A percentile compares a stretch with the other conserved stretches of the same genome.
These are phyloP conservation scores for Posidonia oceanica DNA, from an alignment of 116 monocot genomes.

Conservation along the genomic window DNA sequence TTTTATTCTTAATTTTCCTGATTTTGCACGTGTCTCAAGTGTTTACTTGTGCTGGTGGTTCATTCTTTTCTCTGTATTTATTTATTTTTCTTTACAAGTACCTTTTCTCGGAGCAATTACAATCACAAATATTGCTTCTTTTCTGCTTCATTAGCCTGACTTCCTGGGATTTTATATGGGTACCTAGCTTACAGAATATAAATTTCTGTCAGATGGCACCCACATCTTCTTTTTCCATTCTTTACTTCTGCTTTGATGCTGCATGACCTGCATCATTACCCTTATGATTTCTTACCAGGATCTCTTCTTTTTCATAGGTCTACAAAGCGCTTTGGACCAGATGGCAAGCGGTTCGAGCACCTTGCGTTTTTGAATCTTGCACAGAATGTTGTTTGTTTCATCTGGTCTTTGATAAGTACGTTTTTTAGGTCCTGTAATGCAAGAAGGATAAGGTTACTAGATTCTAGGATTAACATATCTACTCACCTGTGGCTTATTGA, in stretches of 20 bases:
- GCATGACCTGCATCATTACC: background rate
- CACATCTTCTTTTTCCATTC: background rate
- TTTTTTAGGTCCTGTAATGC: background rate
- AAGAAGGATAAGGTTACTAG: background rate
- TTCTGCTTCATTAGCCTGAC: too few species aligned
- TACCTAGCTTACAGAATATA: too few species aligned
- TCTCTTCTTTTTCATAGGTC: slow-evolving; percentile 34
- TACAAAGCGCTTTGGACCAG: slow-evolving; percentile 81
- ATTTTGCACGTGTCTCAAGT: too few species aligned
- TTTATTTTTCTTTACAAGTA: too few species aligned
- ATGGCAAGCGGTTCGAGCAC: slow-evolving; percentile 82
- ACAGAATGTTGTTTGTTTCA: slow-evolving; percentile 82
- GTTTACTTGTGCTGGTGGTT: too few species aligned
- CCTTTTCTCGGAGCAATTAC: background rate
- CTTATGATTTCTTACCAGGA: background rate
- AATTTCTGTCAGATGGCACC: too few species aligned
- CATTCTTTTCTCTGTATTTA: too few species aligned
- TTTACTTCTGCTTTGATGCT: background rate
- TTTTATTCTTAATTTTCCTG: too few species aligned
- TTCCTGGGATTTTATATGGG: too few species aligned
- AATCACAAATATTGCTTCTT: background rate
- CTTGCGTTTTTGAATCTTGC: slow-evolving; percentile 92
- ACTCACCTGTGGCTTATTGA: background rate
- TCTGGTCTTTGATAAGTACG: slow-evolving; percentile 95
- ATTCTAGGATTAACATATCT: background rate